Base-by-base conservation (phyloP, 129 eudicot genomes). In the Flaveria bidentis region DNA sequence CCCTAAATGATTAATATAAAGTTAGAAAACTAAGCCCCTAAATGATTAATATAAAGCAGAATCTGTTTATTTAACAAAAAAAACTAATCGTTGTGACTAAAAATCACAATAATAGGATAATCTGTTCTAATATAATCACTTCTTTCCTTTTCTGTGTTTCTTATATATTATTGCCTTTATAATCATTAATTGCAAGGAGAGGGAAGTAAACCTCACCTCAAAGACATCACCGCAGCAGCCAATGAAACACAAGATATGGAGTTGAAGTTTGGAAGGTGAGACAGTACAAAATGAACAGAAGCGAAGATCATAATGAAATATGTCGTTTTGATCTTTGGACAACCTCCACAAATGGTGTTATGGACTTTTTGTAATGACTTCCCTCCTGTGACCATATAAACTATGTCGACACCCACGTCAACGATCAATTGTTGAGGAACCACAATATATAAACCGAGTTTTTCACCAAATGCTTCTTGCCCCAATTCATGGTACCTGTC, bases 321-420 rank as follows among this genome's bases (percentile, higher is more conserved):
- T 13, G 89, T 75, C 11, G 61, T 69, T 77, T 84, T 90, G 66
- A 90, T 84, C 10, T 73, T 55, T 39, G 60, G 10, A 85, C 89
- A 69, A 25, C 46, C 79, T 6, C 7, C n/a, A 25, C 89, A 84
- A 20, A 90, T 73, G n/a, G 78, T 75, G 6, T 88, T 56, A 10
- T 85, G 87, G 71, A 90, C 78, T 49, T 86, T 90, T 79, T 78
- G 55, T 30, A 90, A 67, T 3, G 93, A 90, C 11, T 58, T 80
- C 30, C 96, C 93, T 60, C 96, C 96, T 0, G 92, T 85, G 50
- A 90, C 92, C 96, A 90, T 90, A 50, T 90, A 90, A 7, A 90
- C 93, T 47, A 90, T 82, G 77, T 84, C 52, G 61, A 90, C 91
- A 17, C 93, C 89, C 6, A 90, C 91, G 79, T 90, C 93, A 33